These are phyloP conservation scores for Gleditsia sinensis DNA, from an alignment of 306 rosid genomes.

Conservation along the genomic window DNA sequence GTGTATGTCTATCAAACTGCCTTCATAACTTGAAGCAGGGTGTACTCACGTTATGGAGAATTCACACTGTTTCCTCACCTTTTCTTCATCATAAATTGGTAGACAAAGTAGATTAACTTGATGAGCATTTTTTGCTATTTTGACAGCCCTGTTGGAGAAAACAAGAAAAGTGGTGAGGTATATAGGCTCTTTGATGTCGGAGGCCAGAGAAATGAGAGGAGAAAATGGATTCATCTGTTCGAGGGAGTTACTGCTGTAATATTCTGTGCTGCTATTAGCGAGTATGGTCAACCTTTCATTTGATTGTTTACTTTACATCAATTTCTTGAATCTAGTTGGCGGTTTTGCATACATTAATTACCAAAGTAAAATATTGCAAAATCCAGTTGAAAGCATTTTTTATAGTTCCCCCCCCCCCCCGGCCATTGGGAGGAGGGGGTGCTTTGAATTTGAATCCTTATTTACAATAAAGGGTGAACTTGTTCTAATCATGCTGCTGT, in stretches of 20 bases:
- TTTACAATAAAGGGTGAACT: neutral
- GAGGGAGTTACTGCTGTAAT: slow-evolving; percentile 99
- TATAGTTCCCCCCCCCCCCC: neutral
- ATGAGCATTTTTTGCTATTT: slow-evolving; percentile 38
- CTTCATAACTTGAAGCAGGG: neutral
- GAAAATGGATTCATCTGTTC: slow-evolving; percentile 99
- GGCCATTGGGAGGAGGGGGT: too few species aligned
- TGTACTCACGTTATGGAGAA: slow-evolving; percentile 1
- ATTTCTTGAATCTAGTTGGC: neutral
- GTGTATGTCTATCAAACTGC: slow-evolving; percentile 1
- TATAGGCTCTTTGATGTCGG: slow-evolving; percentile 97
- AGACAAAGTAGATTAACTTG: neutral
- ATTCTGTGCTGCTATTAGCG: slow-evolving; percentile 98
- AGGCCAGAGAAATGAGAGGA: slow-evolving; percentile 98
- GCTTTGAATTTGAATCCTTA: too few species aligned
- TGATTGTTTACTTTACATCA: neutral
- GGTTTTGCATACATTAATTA: slow-evolving; percentile 2
- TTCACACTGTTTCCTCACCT: neutral
- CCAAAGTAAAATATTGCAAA: neutral
- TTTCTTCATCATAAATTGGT: neutral
- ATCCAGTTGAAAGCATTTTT: neutral
- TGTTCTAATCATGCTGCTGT: neutral
- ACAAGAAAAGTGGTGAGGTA: slow-evolving; percentile 95
- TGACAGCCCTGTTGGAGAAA: slow-evolving; percentile 98
- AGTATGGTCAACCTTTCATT: slow-evolving; percentile 55